Evolutionary conservation across 2,329 filamentous ascomycete species (phyloP).

Genomic region (Metarhizium robertsii): DNA sequence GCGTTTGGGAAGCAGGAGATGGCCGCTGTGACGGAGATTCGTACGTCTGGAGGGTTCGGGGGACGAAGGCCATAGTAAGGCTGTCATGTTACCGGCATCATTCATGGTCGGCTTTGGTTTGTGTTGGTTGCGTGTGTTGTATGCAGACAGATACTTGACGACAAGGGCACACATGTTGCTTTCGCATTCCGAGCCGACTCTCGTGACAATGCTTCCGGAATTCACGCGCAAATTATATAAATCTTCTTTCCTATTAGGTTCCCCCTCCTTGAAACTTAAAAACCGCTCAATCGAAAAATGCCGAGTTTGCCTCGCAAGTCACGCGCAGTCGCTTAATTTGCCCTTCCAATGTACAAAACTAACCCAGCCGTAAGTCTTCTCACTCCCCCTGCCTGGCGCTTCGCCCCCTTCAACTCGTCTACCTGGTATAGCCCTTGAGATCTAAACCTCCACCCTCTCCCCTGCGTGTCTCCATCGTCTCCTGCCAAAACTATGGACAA

Average conservation of each 20-base stretch:
- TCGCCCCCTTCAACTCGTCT: neutral
- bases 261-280: neutral
- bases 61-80: conserved; percentile 1
- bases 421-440: neutral
- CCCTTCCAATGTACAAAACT: conserved; percentile 3
- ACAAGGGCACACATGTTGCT: neutral
- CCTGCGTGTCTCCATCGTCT: neutral
- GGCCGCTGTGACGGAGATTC: conserved; percentile 1
- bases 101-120: neutral
- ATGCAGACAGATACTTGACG: too few relatives aligned
- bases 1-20: conserved; percentile 20
- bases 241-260: neutral
- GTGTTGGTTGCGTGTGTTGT: too few relatives aligned
- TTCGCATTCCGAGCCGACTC: neutral
- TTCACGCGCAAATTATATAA: neutral
- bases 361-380: neutral
- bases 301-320: conserved; percentile 5
- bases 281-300: conserved; percentile 2
- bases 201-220: neutral
- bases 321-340: conserved; percentile 6
- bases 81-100: neutral
- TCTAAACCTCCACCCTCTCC: neutral
- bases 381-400: neutral
- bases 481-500: neutral
- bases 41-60: conserved; percentile 7